phyloP scores from a whole-genome alignment of 2,329 filamentous ascomycete species.

The Phialocephala subalpina region DNA sequence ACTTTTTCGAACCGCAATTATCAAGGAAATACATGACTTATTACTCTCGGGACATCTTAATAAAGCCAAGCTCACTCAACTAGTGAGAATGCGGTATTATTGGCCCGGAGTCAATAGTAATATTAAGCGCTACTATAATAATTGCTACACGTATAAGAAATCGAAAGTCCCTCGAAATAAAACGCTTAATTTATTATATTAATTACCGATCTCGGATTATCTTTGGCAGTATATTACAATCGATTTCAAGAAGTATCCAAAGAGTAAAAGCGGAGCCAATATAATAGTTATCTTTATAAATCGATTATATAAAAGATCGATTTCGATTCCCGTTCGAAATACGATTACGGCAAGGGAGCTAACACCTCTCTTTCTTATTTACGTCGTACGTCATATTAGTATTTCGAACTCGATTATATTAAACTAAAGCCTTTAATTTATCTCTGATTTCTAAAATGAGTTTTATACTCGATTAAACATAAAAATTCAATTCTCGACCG shows the following conservation, averaged over 20 bases:
- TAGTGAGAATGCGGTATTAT: not conserved
- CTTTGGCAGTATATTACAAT: constrained; percentile 31
- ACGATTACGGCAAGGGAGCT: constrained; percentile 14
- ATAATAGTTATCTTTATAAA: constrained; percentile 23
- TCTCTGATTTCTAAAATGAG: constrained; percentile 28
- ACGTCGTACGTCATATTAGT: constrained; percentile 11
- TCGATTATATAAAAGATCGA: constrained; percentile 9
- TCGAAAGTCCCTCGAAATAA: not conserved
- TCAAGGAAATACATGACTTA: no score
- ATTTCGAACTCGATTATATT: constrained; percentile 24
- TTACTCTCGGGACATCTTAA: no score
- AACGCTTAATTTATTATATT: constrained; percentile 20
- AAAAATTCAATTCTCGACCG: constrained; percentile 23
- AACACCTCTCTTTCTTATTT: constrained; percentile 15
- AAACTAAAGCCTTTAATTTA: constrained; percentile 28
- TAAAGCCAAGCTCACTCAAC: no score
- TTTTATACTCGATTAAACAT: constrained; percentile 20
- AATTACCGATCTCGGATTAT: constrained; percentile 23
- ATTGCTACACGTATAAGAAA: constrained; percentile 14
- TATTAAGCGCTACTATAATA: not conserved
- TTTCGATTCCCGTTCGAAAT: constrained; percentile 20
- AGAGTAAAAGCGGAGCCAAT: constrained; percentile 13
- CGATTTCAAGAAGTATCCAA: constrained; percentile 22
- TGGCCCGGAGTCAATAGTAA: not conserved
- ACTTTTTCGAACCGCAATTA: no score